Evolutionary conservation across 1,284 basidiomycete species (phyloP), one percentile per base, ranked within the genome.

Genomic region (Exsudoporus floridanus): DNA sequence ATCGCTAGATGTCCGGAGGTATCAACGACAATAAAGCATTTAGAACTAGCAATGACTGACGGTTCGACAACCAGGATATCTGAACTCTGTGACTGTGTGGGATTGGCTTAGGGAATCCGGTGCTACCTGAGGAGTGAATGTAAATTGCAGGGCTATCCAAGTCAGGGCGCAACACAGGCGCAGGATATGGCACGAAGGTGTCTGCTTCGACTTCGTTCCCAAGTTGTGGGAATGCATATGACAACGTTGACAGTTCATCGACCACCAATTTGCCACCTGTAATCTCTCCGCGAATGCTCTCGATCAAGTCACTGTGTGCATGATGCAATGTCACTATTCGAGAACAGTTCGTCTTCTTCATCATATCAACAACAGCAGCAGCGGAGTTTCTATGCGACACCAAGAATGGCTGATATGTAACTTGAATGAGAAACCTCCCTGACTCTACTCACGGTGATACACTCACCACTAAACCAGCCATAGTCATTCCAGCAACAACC

Each of bases 91-190:
- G 49, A 4, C 53, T 60, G 19, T 58, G 52, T 2, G 59, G 46
- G 7, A 71, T 71, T 7, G 63, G 52, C 36, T 66, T 70, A 0
- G 70, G 70, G 25, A 63, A 67, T 16, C 70, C 70, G 0, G 70
- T 72, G 47, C 70, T 72, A 10, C 70, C 70, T 0, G 69, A 70
- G 1, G 71, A 72, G 42, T 71, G 71, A 23, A 65, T 27, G 34
- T 67, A 70, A 4, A 64, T 19, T 5, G 49, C 47, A 7, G 55
- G 44, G 18, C 56, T 57, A 6, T 59, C 48, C 28, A 51, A 16
- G 7, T 52, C 38, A 7, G 63, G 56, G 5, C 51, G 49, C 1
- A 25, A 28, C 7, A n/a, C 3, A 7, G 53, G 42, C 3, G 21
- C 13, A 0, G 64, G 70, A 52, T 71, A 70, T 10, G 47, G 47